Percentiles rank a stretch among this genome's conserved stretches.
These are phyloP conservation scores for Aspergillus carbonarius DNA, from an alignment of 2,329 filamentous ascomycete genomes.

Conservation along the genomic window DNA sequence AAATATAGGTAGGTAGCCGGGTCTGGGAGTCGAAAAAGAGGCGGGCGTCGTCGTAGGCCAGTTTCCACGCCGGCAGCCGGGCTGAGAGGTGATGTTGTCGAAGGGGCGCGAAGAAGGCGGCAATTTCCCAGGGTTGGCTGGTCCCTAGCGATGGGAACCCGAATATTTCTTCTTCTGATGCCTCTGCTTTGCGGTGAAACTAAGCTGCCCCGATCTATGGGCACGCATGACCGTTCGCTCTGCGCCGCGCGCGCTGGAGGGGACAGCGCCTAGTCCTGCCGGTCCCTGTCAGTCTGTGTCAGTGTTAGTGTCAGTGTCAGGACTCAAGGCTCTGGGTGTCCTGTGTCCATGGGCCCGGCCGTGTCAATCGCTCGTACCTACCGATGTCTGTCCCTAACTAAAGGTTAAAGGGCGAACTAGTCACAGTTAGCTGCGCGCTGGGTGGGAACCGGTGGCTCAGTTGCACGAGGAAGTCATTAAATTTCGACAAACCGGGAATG, in stretches of 20 bases:
- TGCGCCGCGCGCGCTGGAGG: constrained; percentile 21
- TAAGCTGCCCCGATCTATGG: constrained; percentile 26
- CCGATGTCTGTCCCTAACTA: not conserved
- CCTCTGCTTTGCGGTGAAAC: constrained; percentile 22
- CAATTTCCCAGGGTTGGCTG: constrained; percentile 9
- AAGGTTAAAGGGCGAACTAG: not conserved
- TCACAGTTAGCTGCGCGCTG: constrained; percentile 3
- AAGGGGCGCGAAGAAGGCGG: constrained; percentile 11
- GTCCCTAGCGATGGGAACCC: not conserved
- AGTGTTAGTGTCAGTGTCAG: constrained; percentile 8
- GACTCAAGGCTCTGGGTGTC: not conserved
- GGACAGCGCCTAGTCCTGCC: constrained; percentile 21
- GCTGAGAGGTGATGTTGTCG: not conserved
- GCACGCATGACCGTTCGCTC: constrained; percentile 34
- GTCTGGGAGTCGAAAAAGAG: not conserved
- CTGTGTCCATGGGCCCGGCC: not conserved
- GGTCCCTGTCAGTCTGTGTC: constrained; percentile 9
- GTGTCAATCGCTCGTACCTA: not conserved
- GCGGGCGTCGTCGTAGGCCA: not conserved
- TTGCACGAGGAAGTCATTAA: not conserved
- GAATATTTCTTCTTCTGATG: constrained; percentile 15
- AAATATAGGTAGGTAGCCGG: constrained; percentile 8
- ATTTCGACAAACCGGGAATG: not conserved
- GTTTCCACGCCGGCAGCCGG: not conserved
- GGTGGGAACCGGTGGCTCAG: constrained; percentile 8